Percentiles rank a stretch among this genome's conserved stretches.
Conservation (phyloP, 805 yeast genomes). For the Suhomyces sp. region DNA sequence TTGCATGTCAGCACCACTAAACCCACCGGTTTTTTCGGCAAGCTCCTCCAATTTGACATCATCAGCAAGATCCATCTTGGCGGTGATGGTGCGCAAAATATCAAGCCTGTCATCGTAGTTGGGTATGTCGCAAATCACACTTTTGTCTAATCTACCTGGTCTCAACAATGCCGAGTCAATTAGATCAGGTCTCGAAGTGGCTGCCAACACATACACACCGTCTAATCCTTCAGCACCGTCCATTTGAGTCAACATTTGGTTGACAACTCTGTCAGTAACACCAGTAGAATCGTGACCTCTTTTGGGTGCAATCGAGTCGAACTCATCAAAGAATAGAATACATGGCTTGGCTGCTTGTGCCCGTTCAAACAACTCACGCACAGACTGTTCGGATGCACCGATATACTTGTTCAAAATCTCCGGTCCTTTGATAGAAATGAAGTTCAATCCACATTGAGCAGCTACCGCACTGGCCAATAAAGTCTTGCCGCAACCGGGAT, state of each 20-base stretch:
- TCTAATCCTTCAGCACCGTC: conserved; percentile 97
- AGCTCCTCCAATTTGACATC: conserved; percentile 52
- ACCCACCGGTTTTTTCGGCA: conserved; percentile 66
- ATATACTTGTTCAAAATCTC: conserved; percentile 92
- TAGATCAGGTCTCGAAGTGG: conserved; percentile 92
- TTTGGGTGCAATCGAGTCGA: conserved; percentile 95
- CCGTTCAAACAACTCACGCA: conserved; percentile 86
- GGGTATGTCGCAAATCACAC: conserved; percentile 89
- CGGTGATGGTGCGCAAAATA: conserved; percentile 57
- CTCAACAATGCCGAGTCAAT: conserved; percentile 92
- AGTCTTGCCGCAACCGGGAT: conserved; percentile 98
- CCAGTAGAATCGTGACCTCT: conserved; percentile 98
- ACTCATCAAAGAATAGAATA: conserved; percentile 88
- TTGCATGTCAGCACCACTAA: conserved; percentile 93
- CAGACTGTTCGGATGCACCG: conserved; percentile 95
- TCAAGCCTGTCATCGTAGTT: conserved; percentile 64
- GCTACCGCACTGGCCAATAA: conserved; percentile 91
- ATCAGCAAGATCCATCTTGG: conserved; percentile 55
- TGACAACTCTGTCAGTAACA: conserved; percentile 95
- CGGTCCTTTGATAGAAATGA: conserved; percentile 92
- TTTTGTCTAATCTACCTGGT: conserved; percentile 94
- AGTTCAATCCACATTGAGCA: conserved; percentile 88
- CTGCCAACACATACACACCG: conserved; percentile 95
- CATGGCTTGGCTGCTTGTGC: conserved; percentile 96
- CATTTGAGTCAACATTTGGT: conserved; percentile 96